Percentiles rank a stretch among this genome's conserved stretches.
These are phyloP conservation scores for Microbotryum saponariae DNA, from an alignment of 1,284 basidiomycete genomes.

Conservation along the genomic window DNA sequence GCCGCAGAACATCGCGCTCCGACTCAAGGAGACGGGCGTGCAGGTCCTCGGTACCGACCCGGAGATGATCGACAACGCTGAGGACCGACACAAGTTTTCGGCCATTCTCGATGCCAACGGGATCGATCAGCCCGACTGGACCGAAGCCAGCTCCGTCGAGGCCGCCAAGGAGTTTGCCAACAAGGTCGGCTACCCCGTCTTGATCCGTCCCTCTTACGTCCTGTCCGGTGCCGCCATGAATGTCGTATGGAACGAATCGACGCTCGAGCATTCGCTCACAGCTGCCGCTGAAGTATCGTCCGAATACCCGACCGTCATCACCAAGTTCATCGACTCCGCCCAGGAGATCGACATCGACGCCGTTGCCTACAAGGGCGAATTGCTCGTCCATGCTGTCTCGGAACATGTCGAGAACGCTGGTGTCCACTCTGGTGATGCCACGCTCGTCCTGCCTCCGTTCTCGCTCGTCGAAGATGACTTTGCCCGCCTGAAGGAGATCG, in stretches of 20 bases:
- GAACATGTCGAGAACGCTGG: slow-evolving; percentile 99
- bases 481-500: slow-evolving; percentile 90
- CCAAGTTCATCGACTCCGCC: slow-evolving; percentile 97
- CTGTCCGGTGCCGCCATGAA: slow-evolving; percentile 99
- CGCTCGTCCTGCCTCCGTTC: slow-evolving; percentile 93
- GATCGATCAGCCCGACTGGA: slow-evolving; percentile 96
- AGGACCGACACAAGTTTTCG: slow-evolving; percentile 99
- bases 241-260: slow-evolving; percentile 87
- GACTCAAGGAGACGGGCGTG: slow-evolving; percentile 88
- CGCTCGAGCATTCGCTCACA: slow-evolving; percentile 81
- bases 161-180: slow-evolving; percentile 83
- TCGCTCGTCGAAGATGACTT: slow-evolving; percentile 96
- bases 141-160: slow-evolving; percentile 84
- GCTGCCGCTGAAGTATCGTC: slow-evolving; percentile 96
- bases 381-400: slow-evolving; percentile 99
- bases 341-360: slow-evolving; percentile 99
- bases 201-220: slow-evolving; percentile 95
- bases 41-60: slow-evolving; percentile 97
- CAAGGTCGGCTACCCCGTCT: slow-evolving; percentile 86
- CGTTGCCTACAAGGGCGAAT: slow-evolving; percentile 89
- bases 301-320: slow-evolving; percentile 96
- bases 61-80: slow-evolving; percentile 98
- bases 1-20: slow-evolving; percentile 95
- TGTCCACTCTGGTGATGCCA: slow-evolving; percentile 95
- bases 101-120: slow-evolving; percentile 94